A percentile compares a stretch with the other conserved stretches of the same genome.
Conservation (phyloP, 2,329 filamentous ascomycete species). For the Pseudofabraea citricarpa region DNA sequence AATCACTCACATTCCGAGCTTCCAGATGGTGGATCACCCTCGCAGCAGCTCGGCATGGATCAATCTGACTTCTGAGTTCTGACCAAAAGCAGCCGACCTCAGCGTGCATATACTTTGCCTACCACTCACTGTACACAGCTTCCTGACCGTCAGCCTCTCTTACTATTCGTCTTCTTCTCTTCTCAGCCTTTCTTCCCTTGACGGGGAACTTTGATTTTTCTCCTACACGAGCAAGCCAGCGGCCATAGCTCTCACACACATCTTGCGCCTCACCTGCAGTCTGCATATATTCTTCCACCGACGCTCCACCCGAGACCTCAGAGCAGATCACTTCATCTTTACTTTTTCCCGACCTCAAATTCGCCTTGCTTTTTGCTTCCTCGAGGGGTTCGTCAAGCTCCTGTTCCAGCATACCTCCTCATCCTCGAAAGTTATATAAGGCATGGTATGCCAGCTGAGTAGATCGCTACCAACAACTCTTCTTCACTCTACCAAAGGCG, state of each 20-base stretch:
- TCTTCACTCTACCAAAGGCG: no score
- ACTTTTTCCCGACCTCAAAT: background rate
- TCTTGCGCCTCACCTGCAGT: conserved; percentile 2
- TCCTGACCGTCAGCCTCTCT: background rate
- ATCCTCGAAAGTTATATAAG: no score
- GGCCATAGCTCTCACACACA: conserved; percentile 15
- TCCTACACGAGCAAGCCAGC: conserved; percentile 15
- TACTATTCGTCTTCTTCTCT: background rate
- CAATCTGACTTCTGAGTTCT: conserved; percentile 11
- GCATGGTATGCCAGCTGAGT: background rate
- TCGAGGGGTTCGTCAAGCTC: background rate
- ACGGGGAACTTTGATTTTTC: background rate
- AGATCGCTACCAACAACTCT: background rate
- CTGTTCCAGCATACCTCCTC: background rate
- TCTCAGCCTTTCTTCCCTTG: background rate
- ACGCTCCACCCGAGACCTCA: no score
- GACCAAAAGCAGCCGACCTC: no score
- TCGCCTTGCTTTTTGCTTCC: background rate
- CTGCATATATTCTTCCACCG: no score
- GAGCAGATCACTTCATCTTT: no score
- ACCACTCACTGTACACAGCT: no score
- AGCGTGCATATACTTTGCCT: no score
- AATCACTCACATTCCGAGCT: conserved; percentile 16
- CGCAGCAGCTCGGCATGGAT: conserved; percentile 13
- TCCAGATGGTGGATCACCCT: conserved; percentile 21